Conservation (phyloP, 2,329 filamentous ascomycete genomes). For the Cladophialophora bantiana region DNA sequence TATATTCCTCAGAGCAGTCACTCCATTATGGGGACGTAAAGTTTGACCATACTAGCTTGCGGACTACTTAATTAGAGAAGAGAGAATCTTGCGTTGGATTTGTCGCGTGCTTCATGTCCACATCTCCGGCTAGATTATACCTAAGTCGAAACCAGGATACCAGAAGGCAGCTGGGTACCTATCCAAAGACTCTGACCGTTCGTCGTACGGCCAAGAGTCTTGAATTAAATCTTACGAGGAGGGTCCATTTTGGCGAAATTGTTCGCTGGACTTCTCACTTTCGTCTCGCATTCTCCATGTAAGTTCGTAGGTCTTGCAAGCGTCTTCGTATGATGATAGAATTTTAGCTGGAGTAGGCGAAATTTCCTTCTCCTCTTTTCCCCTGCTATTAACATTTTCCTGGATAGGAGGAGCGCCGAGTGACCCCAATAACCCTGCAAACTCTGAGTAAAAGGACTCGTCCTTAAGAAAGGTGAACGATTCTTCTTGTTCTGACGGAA, state of each 20-base stretch:
- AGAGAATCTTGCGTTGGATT: neutral
- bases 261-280: conserved; percentile 5
- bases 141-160: neutral
- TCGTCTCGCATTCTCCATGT: conserved; percentile 16
- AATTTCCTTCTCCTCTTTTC: neutral
- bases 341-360: neutral
- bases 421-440: neutral
- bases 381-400: neutral
- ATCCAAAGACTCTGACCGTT: neutral
- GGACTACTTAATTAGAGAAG: neutral
- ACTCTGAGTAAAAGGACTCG: conserved; percentile 4
- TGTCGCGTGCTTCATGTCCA: too few relatives aligned
- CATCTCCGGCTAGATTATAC: neutral
- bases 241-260: neutral
- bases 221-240: neutral
- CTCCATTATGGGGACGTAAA: neutral
- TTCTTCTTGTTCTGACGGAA: conserved; percentile 7
- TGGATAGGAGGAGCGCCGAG: neutral
- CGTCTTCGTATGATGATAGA: conserved; percentile 20
- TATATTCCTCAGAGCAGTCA: neutral
- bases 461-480: conserved; percentile 2
- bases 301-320: conserved; percentile 19
- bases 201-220: neutral
- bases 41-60: neutral
- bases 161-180: neutral